Evolutionary conservation across 345 rosid species (phyloP), one percentile per base, ranked within the genome.

Genomic region (Salix dunnii): DNA sequence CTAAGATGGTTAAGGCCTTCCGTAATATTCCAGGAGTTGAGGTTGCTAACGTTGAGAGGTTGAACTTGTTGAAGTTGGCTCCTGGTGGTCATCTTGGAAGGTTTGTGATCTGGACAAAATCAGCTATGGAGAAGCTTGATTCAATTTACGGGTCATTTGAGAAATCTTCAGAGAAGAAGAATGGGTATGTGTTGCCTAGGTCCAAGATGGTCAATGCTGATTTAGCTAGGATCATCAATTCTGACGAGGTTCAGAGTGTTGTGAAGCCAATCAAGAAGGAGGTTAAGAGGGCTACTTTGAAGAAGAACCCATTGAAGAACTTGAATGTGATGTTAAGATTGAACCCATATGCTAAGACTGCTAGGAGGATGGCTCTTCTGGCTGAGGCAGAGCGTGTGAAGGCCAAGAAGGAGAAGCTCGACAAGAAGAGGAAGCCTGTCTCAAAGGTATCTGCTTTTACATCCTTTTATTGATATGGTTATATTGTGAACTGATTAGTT

Each of bases 61-160:
- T 96, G 43, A 93, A 89, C 63, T 82, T 96, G 67, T 77, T 93
- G 84, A 96, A 92, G 81, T 83, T 96, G 5, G 98, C 99, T 27
- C 99, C 99, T 7, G 99, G 99, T 78, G 99, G 99, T 20, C 99
- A 96, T 75, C 87, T 96, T 2, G 99, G 99, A 18, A 77, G 99
- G 72, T 92, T 96, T 73, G 91, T 96, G 25, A 89, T 96, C 68
- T 96, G 99, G 99, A 94, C 99, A 9, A 93, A 91, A 71, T 88
- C 95, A 2, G 99, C 98, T n/a, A 87, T 93, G 12, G 99, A 96
- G 83, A 96, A 91, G 88, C 90, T 96, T 10, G 99, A 96, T 38
- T 84, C 93, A 6, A 89, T 96, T 68, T 96, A 91, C 23, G 99
- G 99, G 0, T 83, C 97, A 0, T 96, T 96, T 5, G 97, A 94